These are phyloP conservation scores for Fusarium sp. DNA, from an alignment of 2,329 filamentous ascomycete species.

Conservation along the genomic window DNA sequence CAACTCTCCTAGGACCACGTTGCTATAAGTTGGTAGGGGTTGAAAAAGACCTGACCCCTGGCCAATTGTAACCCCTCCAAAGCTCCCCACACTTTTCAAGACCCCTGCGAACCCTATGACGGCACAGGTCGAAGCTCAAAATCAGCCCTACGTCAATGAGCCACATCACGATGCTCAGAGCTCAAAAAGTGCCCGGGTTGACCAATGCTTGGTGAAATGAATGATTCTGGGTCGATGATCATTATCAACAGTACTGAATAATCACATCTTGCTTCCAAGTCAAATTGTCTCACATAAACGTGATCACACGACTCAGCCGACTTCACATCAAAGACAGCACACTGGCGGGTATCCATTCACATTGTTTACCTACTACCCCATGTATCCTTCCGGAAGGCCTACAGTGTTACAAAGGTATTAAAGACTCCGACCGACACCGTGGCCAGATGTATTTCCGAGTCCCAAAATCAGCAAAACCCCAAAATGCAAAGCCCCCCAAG, in stretches of 20 bases:
- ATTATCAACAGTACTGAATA: not conserved
- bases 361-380: conserved; percentile 40
- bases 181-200: not conserved
- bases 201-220: not conserved
- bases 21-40: not conserved
- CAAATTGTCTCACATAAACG: conserved; percentile 4
- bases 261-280: not conserved
- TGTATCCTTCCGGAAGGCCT: conserved; percentile 34
- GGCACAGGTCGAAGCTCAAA: conserved; percentile 25
- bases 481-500: conserved; percentile 45
- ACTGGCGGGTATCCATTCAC: conserved; percentile 43
- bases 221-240: accelerated
- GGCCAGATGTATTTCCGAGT: conserved; percentile 42
- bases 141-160: conserved; percentile 25
- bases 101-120: conserved; percentile 36
- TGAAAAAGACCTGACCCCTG: not conserved
- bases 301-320: conserved; percentile 13
- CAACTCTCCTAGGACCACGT: not conserved
- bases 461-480: conserved; percentile 45
- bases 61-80: conserved; percentile 16
- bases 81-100: conserved; percentile 35
- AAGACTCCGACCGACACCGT: conserved; percentile 43
- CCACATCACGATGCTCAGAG: not conserved
- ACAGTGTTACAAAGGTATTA: conserved; percentile 43
- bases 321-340: not conserved